Conservation (phyloP, 1,139 yeast genomes). For the Blastobotrys indianensis region DNA sequence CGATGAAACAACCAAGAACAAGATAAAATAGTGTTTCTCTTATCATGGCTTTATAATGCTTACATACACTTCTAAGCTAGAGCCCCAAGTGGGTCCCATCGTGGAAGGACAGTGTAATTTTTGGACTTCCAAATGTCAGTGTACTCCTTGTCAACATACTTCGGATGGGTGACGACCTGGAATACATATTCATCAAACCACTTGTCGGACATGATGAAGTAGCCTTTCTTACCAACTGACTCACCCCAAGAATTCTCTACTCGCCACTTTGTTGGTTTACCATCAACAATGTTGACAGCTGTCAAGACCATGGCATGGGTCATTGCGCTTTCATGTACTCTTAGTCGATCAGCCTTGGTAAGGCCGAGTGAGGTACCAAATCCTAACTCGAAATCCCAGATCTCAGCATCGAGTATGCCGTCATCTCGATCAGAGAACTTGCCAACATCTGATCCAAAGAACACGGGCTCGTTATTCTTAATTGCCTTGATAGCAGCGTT, state of each 20-base stretch:
- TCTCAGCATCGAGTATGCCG: conserved; percentile 52
- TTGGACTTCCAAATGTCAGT: conserved; percentile 47
- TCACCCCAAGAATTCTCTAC: conserved; percentile 70
- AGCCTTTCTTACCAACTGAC: conserved; percentile 54
- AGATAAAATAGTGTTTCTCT: too few species aligned
- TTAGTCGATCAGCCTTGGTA: conserved; percentile 49
- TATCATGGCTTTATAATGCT: too few species aligned
- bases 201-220: conserved; percentile 56
- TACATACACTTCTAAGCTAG: too few species aligned
- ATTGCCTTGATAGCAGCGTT: conserved; percentile 52
- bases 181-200: conserved; percentile 65
- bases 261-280: conserved; percentile 58
- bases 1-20: too few species aligned
- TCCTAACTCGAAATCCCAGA: conserved; percentile 52
- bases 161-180: conserved; percentile 54
- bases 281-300: conserved; percentile 51
- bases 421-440: conserved; percentile 44
- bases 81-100: conserved; percentile 64
- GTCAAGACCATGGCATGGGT: conserved; percentile 67
- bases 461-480: conserved; percentile 57
- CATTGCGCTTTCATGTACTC: conserved; percentile 55
- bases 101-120: conserved; percentile 50
- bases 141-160: conserved; percentile 42
- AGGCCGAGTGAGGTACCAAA: conserved; percentile 47
- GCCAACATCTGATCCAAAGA: conserved; percentile 67